Evolutionary conservation across 768 basidiomycete species (phyloP).

Genomic region (Russula ochroleuca): DNA sequence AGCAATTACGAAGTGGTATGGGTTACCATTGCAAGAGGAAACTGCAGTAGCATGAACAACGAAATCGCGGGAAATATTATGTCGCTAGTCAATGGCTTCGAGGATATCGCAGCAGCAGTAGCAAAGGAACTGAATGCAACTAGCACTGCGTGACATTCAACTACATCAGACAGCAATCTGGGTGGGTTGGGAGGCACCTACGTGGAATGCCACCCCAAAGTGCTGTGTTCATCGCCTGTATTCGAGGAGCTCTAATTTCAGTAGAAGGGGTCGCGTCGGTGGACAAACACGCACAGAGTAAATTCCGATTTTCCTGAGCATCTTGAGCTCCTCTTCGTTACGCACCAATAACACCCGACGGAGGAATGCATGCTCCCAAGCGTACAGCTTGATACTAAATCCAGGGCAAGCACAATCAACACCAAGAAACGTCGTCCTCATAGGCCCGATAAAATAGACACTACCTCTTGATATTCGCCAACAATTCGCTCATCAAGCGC

Average conservation of each 20-base stretch:
- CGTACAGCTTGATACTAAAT: slow-evolving; percentile 79
- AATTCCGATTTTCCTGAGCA: slow-evolving; percentile 80
- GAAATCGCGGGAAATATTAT: slow-evolving; percentile 96
- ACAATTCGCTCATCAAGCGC: slow-evolving; percentile 86
- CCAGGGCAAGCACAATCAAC: neutral
- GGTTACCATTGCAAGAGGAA: slow-evolving; percentile 77
- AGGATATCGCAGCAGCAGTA: slow-evolving; percentile 56
- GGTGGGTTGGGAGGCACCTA: slow-evolving; percentile 27
- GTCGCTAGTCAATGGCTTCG: slow-evolving; percentile 76
- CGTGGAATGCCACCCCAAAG: slow-evolving; percentile 67
- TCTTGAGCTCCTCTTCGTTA: slow-evolving; percentile 75
- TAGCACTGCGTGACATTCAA: slow-evolving; percentile 40
- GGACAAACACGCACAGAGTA: slow-evolving; percentile 47
- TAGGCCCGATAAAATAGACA: neutral
- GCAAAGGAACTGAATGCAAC: slow-evolving; percentile 84
- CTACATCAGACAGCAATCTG: slow-evolving; percentile 1
- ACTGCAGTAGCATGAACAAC: slow-evolving; percentile 80
- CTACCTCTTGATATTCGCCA: slow-evolving; percentile 84
- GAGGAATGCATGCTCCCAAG: slow-evolving; percentile 92
- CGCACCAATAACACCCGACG: slow-evolving; percentile 72
- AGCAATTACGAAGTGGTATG: slow-evolving; percentile 1
- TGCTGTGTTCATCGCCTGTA: slow-evolving; percentile 54
- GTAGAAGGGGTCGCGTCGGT: neutral
- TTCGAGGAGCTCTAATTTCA: neutral
- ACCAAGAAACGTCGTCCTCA: neutral